Evolutionary conservation across 2,329 filamentous ascomycete species (phyloP).

Genomic region (Trichothecium roseum): DNA sequence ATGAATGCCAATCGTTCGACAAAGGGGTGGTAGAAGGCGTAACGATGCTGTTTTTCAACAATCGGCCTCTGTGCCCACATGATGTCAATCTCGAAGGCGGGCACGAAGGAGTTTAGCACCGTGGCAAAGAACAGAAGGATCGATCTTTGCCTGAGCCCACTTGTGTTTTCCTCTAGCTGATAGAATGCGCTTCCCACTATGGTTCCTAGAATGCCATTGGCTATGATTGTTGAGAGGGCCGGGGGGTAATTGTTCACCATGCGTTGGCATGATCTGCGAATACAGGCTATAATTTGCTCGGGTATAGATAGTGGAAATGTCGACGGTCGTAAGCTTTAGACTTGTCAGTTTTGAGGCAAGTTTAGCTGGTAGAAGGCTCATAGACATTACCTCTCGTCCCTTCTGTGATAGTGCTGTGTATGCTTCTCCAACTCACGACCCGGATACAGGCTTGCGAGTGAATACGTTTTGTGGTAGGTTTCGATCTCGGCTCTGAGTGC

Average conservation of each 20-base stretch:
- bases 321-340: no score
- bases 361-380: no score
- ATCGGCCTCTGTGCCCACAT: slow-evolving; percentile 29
- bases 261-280: slow-evolving; percentile 38
- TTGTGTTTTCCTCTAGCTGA: slow-evolving; percentile 35
- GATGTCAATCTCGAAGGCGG: slow-evolving; percentile 42
- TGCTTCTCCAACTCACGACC: no score
- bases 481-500: slow-evolving; percentile 36
- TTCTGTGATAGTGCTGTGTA: no score
- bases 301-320: slow-evolving; percentile 22
- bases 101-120: slow-evolving; percentile 46
- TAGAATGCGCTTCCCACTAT: slow-evolving; percentile 54
- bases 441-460: no score
- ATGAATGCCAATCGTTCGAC: slow-evolving; percentile 20
- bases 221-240: slow-evolving; percentile 14
- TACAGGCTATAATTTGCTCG: slow-evolving; percentile 43
- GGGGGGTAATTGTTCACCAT: slow-evolving; percentile 41
- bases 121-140: slow-evolving; percentile 50
- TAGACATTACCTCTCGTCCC: no score
- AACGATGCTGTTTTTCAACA: slow-evolving; percentile 23
- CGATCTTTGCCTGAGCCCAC: slow-evolving; percentile 42
- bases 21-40: slow-evolving; percentile 22
- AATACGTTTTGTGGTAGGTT: slow-evolving; percentile 33
- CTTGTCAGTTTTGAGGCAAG: no score
- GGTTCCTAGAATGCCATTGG: slow-evolving; percentile 43